Evolutionary conservation across 768 basidiomycete genomes (phyloP).

Genomic region (Pulveroboletus frians): DNA sequence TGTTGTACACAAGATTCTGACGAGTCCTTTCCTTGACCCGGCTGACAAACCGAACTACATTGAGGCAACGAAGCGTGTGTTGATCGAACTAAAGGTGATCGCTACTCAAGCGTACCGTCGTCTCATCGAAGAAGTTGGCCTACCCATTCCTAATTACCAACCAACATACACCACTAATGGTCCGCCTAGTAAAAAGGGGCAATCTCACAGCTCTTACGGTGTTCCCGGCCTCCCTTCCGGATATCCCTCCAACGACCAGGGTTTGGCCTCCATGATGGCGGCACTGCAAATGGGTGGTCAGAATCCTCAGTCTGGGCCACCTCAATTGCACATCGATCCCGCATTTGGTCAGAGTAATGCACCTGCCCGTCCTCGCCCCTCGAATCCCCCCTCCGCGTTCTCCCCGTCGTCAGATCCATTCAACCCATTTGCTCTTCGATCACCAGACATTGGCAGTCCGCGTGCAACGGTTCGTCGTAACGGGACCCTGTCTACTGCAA

Average conservation of each 20-base stretch:
- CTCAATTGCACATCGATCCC: conserved; percentile 69
- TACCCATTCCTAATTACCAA: conserved; percentile 85
- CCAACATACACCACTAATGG: conserved; percentile 65
- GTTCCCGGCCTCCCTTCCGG: conserved; percentile 75
- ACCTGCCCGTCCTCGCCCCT: conserved; percentile 43
- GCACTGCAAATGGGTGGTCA: conserved; percentile 87
- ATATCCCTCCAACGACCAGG: conserved; percentile 79
- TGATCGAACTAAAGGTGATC: conserved; percentile 88
- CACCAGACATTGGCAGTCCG: conserved; percentile 49
- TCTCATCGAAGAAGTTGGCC: conserved; percentile 90
- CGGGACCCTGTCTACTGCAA: conserved; percentile 27
- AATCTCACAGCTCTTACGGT: conserved; percentile 50
- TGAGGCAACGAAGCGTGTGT: conserved; percentile 84
- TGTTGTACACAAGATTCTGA: conserved; percentile 88
- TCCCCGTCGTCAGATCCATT: conserved; percentile 52
- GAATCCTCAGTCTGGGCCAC: conserved; percentile 74
- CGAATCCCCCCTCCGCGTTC: conserved; percentile 42
- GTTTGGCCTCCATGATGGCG: conserved; percentile 89
- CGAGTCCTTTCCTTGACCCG: conserved; percentile 78
- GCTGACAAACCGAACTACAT: conserved; percentile 62
- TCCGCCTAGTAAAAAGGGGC: conserved; percentile 55
- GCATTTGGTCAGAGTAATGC: conserved; percentile 42
- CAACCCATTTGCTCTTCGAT: conserved; percentile 52
- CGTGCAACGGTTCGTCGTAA: conserved; percentile 45
- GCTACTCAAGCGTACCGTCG: conserved; percentile 93